Evolutionary conservation across 2,329 filamentous ascomycete species (phyloP).

Genomic region (Colletotrichum somersetense): DNA sequence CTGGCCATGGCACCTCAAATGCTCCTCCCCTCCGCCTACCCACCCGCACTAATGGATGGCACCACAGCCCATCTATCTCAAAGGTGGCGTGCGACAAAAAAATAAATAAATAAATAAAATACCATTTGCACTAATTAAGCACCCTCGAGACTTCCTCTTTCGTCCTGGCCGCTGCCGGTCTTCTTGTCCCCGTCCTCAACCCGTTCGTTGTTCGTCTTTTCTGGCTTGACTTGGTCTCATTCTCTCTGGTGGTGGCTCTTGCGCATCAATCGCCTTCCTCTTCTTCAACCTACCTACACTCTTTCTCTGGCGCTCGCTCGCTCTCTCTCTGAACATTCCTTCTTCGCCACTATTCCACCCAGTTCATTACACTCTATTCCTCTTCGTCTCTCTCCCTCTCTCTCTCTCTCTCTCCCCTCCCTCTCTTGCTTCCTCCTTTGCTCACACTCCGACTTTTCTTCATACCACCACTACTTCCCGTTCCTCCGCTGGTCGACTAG

Average conservation of each 20-base stretch:
- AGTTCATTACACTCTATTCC: constrained; percentile 12
- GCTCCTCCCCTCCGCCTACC: background rate
- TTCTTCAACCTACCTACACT: constrained; percentile 16
- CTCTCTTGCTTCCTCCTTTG: background rate
- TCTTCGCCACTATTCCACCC: constrained; percentile 8
- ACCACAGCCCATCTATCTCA: constrained; percentile 13
- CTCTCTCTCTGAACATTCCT: constrained; percentile 3
- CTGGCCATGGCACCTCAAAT: constrained; percentile 16
- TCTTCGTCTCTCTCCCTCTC: constrained; percentile 10
- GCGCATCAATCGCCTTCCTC: constrained; percentile 22
- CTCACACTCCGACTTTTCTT: background rate
- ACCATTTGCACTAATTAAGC: constrained; percentile 37
- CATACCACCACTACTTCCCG: background rate
- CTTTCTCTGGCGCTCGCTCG: constrained; percentile 1
- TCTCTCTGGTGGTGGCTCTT: constrained; percentile 30
- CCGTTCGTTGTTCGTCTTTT: constrained; percentile 32
- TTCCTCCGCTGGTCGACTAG: constrained; percentile 11
- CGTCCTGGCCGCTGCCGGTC: constrained; percentile 36
- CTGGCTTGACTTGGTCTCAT: constrained; percentile 30
- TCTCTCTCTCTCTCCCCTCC: background rate
- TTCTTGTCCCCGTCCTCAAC: constrained; percentile 13
- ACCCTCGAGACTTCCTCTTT: constrained; percentile 34
- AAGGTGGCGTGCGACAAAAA: constrained; percentile 26
- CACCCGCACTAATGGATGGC: constrained; percentile 24
- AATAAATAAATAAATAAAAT: constrained; percentile 8